Evolutionary conservation across 208 protist genomes (phyloP), one percentile per base, ranked within the genome.

Genomic region (Crithidia mellificae): DNA sequence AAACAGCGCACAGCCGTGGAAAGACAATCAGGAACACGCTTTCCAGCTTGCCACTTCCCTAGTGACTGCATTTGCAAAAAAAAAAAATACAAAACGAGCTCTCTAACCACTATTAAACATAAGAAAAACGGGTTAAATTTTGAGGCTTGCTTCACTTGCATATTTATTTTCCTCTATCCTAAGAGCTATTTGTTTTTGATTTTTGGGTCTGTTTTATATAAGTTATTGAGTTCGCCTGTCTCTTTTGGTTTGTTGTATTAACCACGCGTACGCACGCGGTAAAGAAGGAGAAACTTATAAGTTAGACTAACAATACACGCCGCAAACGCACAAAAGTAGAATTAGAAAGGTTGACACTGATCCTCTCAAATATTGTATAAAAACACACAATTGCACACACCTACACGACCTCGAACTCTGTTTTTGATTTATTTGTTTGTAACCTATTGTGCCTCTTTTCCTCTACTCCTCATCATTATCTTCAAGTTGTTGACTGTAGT

Each of bases 171-270:
- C 15, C 14, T n/a, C 41, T 12, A 46, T 20, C 41, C 8, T n/a
- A 46, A 20, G 8, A 6, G 17, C n/a, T 46, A 19, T 41, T 43
- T 57, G 8, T 15, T 36, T 32, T 55, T 5, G 3, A 8, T 47
- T 61, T 59, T 61, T 41, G 41, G n/a, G 17, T 46, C 41, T n/a
- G 17, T 12, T 46, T 46, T 46, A 46, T 46, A 20, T 46, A 2
- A 39, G 27, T 29, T 46, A 56, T 14, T 39, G 30, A 20, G 20
- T 25, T 12, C 8, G 12, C 15, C 14, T 46, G 17, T 61, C 7
- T 70, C 57, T 59, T 27, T 30, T 25, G 12, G 19, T 24, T 59
- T 59, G 17, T 46, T 44, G 14, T 30, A 41, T 59, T 11, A 25
- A 46, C 29, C 54, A 24, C 22, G 29, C 29, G 20, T 30, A 52